A percentile compares a stretch with the other conserved stretches of the same genome.
Evolutionary conservation across 257 asterid genomes (phyloP).

Genomic region (Solanum virginianum): DNA sequence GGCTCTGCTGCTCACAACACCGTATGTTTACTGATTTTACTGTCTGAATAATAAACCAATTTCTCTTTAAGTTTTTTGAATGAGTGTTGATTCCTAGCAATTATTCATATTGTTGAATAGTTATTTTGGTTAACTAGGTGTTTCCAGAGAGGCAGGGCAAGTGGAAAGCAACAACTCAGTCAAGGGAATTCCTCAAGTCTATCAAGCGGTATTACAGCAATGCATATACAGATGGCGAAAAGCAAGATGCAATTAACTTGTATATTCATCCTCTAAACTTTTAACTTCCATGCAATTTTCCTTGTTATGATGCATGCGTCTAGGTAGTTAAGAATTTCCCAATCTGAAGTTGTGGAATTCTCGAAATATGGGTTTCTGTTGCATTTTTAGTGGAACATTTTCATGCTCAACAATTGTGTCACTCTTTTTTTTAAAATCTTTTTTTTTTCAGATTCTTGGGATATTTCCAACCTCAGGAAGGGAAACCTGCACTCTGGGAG

Average conservation of each 20-base stretch:
- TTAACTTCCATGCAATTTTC: constrained; percentile 1
- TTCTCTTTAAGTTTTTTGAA: neutral
- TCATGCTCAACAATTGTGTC: neutral
- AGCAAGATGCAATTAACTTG: constrained; percentile 99
- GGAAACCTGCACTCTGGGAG: constrained; percentile 98
- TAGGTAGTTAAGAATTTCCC: neutral
- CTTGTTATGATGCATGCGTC: constrained; percentile 1
- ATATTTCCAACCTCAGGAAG: constrained; percentile 93
- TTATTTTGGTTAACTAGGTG: constrained; percentile 37
- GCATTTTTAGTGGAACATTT: neutral
- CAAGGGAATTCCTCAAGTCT: constrained; percentile 93
- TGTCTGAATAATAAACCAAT: neutral
- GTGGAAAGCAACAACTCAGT: constrained; percentile 98
- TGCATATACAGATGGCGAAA: constrained; percentile 97
- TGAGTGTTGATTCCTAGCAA: neutral
- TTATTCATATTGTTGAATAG: neutral
- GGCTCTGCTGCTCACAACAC: constrained; percentile 99
- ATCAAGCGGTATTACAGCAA: constrained; percentile 95
- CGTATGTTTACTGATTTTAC: constrained; percentile 21
- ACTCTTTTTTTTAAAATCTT: constrained; percentile 2
- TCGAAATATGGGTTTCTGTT: neutral
- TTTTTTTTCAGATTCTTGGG: constrained; percentile 73
- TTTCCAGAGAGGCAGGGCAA: constrained; percentile 98
- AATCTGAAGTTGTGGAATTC: neutral
- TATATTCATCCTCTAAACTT: constrained; percentile 15